Base-by-base conservation (phyloP, 257 asterid genomes). In the Thymus quinquecostatus region DNA sequence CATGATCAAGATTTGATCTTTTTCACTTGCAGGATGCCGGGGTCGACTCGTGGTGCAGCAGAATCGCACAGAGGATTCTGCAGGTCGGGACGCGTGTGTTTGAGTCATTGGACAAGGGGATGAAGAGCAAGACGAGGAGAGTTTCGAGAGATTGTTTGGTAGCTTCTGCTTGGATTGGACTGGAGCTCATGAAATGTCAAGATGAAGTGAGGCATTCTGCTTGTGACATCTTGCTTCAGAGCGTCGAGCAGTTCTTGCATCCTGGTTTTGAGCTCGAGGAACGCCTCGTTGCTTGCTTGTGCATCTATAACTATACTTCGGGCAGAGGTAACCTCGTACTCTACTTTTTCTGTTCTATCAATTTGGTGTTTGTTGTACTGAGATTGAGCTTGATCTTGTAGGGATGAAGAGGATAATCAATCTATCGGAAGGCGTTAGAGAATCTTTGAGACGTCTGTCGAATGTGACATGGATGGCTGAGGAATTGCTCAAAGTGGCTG, bases 391-490 rank as follows among this genome's bases (percentile, higher is more conserved):
- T n/a, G 27, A 73, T 79, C 13, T 38, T 56, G 62, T 78, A 93
- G 98, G 96, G 66, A 89, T 91, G 96, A 89, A 82, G 86, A 93
- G 86, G 38, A 81, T 93, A 73, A 79, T 87, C 36, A 82, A 79
- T 73, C 84, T 93, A 70, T 91, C 96, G 29, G 96, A 89, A 73
- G 96, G 96, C 9, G 94, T 91, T 12, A 81, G 96, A 66, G 98
- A 93, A 72, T 93, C 97, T 3, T 70, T 91, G 72, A 89, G 98
- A 68, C 97, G 97, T 36, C 83, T 93, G 41, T 92, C 98, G 59
- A 84, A 82, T 54, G 88, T 86, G 27, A 81, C 92, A 38, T 93
- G 98, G 98, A 89, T 93, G 97, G 97, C 97, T 48, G 98, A 93
- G 64, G 98, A 93, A 49, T 76, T 93, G 66, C 91, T 91, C 53